Evolutionary conservation across 1,139 yeast species (phyloP), one percentile per base, ranked within the genome.

Genomic region (Blastobotrys proliferans): DNA sequence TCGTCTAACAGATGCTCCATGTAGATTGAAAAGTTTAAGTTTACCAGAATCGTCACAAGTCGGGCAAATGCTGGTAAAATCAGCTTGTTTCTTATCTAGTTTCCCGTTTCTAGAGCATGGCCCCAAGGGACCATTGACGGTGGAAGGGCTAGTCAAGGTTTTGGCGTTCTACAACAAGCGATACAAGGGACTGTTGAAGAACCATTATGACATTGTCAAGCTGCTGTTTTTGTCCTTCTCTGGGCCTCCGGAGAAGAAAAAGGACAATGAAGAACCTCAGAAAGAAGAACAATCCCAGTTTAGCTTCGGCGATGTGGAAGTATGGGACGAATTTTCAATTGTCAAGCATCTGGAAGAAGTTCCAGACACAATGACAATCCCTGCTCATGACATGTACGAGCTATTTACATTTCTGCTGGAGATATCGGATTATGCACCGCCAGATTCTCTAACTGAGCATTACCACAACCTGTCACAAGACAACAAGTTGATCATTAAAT

Each of bases 101-200:
- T 76, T 72, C 53, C 81, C 81, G 0, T 61, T 72, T 39, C 49
- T 73, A 25, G 45, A 53, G n/a, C 60, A 63, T 4, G 56, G 57
- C 28, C 50, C 58, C 8, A 56, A 58, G 3, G 59, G 63, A 6
- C 56, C 64, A 1, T 53, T 73, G n/a, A 67, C 71, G 0, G 60
- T 68, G 10, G 63, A 66, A n/a, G 71, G 70, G 2, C 42, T 77
- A 26, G 50, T 75, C 25, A 74, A 72, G 51, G 66, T 68, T 1
- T 54, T 75, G 22, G 58, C 76, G 6, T 49, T 75, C 2, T 62
- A 63, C 47, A 57, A 56, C 6, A 67, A 67, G 3, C 61, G 69
- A 37, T 66, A 63, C 38, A 46, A 49, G 10, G 63, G 61, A 19
- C 47, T 72, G 2, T 55, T 72, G 19, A 51, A 60, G 5, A 59